Conservation (phyloP, 148 eudicot species). For the Suaeda aralocaspica region DNA sequence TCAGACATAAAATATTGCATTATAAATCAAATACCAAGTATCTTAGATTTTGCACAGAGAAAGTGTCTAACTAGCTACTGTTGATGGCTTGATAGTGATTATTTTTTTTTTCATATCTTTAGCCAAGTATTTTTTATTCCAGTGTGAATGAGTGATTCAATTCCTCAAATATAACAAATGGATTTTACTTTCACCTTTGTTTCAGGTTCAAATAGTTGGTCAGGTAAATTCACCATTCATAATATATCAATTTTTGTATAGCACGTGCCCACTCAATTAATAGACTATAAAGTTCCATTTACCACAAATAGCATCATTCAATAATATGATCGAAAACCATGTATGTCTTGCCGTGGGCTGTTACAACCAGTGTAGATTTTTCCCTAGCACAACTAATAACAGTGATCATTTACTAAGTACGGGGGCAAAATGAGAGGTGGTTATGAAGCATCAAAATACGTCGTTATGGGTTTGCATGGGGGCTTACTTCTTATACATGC, state of each 20-base stretch:
- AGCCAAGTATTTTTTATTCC: background rate
- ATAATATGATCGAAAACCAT: background rate
- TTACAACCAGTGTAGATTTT: conserved; percentile 81
- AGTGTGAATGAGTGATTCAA: background rate
- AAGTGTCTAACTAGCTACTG: no score
- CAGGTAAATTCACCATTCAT: conserved; percentile 63
- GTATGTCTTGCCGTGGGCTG: conserved; percentile 79
- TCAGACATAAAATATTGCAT: no score
- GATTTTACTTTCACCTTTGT: conserved; percentile 14
- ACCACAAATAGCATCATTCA: background rate
- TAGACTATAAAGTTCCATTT: background rate
- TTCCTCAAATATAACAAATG: conserved; percentile 5
- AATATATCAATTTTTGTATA: no score
- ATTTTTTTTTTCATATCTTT: no score
- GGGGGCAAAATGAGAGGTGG: conserved; percentile 97
- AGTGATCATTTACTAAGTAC: conserved; percentile 87
- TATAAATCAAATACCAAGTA: no score
- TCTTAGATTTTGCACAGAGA: no score
- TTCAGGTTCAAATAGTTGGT: conserved; percentile 98
- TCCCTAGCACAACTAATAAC: conserved; percentile 82
- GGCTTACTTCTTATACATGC: conserved; percentile 74
- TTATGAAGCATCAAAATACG: conserved; percentile 77
- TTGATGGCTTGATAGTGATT: no score
- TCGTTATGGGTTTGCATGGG: conserved; percentile 70
- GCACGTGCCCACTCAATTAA: no score